phyloP scores from a whole-genome alignment of 192 early-diverging fungal genomes.

The Gonapodya prolifera region DNA sequence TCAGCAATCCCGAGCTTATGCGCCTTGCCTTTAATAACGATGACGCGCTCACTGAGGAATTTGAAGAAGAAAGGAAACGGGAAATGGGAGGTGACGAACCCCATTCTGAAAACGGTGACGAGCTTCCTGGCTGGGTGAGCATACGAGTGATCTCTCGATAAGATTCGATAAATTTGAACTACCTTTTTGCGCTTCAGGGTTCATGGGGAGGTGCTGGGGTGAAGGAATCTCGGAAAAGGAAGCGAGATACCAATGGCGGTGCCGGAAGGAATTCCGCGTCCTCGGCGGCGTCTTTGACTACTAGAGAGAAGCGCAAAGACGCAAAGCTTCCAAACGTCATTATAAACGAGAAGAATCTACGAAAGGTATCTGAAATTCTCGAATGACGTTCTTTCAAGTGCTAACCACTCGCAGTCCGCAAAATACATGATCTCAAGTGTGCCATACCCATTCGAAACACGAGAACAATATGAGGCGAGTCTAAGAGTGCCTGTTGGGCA shows the following conservation, averaged over 20 bases:
- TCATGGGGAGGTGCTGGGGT: conserved; percentile 63
- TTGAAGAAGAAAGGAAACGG: conserved; percentile 71
- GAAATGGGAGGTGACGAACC: conserved; percentile 59
- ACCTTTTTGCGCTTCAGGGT: too few relatives aligned
- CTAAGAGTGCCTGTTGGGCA: conserved; percentile 78
- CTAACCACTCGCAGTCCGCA: conserved; percentile 24
- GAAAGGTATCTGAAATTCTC: conserved; percentile 53
- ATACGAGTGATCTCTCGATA: too few relatives aligned
- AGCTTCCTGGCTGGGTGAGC: conserved; percentile 78
- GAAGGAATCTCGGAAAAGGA: conserved; percentile 3
- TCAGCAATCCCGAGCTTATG: conserved; percentile 70
- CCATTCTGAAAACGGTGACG: conserved; percentile 58
- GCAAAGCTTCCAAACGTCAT: conserved; percentile 73
- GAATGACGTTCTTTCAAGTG: neutral
- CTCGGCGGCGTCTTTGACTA: too few relatives aligned
- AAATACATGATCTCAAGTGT: conserved; percentile 61
- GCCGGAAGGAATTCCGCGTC: too few relatives aligned
- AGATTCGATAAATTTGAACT: too few relatives aligned
- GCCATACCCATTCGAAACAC: conserved; percentile 71
- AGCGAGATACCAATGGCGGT: neutral
- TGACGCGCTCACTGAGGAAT: conserved; percentile 71
- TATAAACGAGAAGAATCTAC: conserved; percentile 76
- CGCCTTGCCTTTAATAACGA: conserved; percentile 92
- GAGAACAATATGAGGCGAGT: conserved; percentile 80
- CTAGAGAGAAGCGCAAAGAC: conserved; percentile 31